Base-by-base conservation (phyloP, 139 green algal species). In the Edaphochlamys debaryana region DNA sequence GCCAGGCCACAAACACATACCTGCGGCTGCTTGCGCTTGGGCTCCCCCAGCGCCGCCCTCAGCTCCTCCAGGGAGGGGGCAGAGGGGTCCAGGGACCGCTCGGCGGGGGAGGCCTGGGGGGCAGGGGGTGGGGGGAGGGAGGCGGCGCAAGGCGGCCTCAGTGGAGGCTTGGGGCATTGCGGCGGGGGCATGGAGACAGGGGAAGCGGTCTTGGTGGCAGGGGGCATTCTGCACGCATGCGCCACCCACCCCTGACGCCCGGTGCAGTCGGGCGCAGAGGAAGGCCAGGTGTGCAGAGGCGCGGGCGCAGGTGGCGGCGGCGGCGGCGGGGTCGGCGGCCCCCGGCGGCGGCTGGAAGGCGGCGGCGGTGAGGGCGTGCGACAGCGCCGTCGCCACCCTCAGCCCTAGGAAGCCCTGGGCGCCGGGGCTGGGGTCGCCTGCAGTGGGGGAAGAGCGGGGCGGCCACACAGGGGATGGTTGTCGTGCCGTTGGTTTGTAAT, bases 241-340 rank as follows among this genome's bases (percentile, higher is more conserved):
- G n/a, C n/a, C n/a, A n/a, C n/a, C n/a, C n/a, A n/a, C 45, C 45
- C 13, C 11, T 13, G 11, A 9, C 45, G 45, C 45, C 45, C 60
- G 37, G 23, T 45, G 60, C 32, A 82, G 17, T 8, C 76, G 76
- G 34, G 42, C 63, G 41, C 63, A 73, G 32, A 82, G 32, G 38
- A 82, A 40, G 2, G 76, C 76, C 23, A 82, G 66, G 41, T 82
- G 76, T 8, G 63, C 76, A 1, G 76, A 82, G 2, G 76, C 76
- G 32, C 76, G 76, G 17, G 76, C 76, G 3, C 60, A 40, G 3
- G 60, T 63, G 40, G 60, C 74, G 60, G 29, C 38, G 15, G 36
- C 56, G 56, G 56, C 56, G 17, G 38, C 56, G 73, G 9, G 56
- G 36, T 23, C 48, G 30, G 11, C 54, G 23, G 54, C 54, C 19